Base-by-base conservation (phyloP, 2,329 filamentous ascomycete genomes). In the Claviceps monticola region DNA sequence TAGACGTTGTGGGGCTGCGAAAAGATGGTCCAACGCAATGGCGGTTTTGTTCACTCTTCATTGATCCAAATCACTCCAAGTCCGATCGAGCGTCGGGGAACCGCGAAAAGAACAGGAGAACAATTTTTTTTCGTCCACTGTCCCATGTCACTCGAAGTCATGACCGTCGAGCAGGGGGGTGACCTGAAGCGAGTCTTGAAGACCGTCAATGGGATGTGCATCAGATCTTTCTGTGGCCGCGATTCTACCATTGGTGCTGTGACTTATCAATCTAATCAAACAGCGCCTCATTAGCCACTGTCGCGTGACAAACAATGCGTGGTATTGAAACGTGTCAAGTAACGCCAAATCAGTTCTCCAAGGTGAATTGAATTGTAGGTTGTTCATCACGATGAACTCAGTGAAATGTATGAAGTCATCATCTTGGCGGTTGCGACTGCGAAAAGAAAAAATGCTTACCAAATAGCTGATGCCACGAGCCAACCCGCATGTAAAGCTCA, bases 321-420 rank as follows among this genome's bases (percentile, higher is more conserved):
- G 11, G 5, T 46, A 8, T 9, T 11, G 5, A 13, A 5, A 9
- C 5, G 16, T 19, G n/a, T 9, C 39, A 50, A n/a, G 11, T 9
- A 16, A 43, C 51, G 57, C 58, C 58, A 62, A 56, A 64, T 79
- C 76, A 79, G 75, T 79, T 79, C 76, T 79, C 76, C 76, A 79
- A 79, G 75, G 75, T 79, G 76, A 78, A 34, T 34, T 34, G 29
- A 73, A 65, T 23, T 47, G 41, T 61, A 62, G 42, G 59, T 65
- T 63, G 64, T 74, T 79, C 75, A 64, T 78, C 75, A 79, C 62
- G 69, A 69, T 72, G 68, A 74, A 75, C 69, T 79, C 75, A 70
- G 74, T 66, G 71, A 68, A 66, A 65, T 67, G 65, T 64, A 63
- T 8, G 60, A 65, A 68, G 54, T 75, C 75, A 78, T 78, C 75